Conservation (phyloP, 23 red algal species). For the Gracilaria vermiculophylla region DNA sequence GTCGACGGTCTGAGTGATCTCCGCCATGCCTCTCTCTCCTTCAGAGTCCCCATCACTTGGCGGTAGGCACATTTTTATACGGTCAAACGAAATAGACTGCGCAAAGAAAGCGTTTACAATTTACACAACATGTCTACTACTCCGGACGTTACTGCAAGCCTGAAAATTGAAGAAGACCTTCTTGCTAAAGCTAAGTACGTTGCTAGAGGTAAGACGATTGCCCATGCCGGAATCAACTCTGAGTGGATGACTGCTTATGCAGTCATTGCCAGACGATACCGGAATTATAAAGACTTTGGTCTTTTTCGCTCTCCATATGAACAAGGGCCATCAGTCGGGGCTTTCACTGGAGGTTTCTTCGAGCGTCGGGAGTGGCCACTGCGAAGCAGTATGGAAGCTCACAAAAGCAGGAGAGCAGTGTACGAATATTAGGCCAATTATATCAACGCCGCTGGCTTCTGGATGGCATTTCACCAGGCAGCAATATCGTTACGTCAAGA, state of each 20-base stretch:
- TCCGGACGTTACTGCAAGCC: background rate
- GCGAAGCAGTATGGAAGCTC: background rate
- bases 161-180: background rate
- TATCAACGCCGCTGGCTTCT: background rate
- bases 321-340: background rate
- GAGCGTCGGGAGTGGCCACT: background rate
- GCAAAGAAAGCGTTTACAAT: background rate
- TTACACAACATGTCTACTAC: background rate
- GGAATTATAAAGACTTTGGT: slow-evolving; percentile 4
- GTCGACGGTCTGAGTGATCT: no score
- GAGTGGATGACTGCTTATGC: slow-evolving; percentile 1
- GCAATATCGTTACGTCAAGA: background rate
- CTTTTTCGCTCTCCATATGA: slow-evolving; percentile 16
- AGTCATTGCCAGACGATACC: slow-evolving; percentile 6
- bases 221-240: slow-evolving; percentile 15
- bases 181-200: background rate
- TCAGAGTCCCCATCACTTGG: slow-evolving; percentile 10
- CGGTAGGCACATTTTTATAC: slow-evolving; percentile 36
- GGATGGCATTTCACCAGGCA: slow-evolving; percentile 5
- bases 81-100: slow-evolving; percentile 18
- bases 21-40: slow-evolving; percentile 16
- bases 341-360: slow-evolving; percentile 15
- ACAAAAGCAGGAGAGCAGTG: background rate
- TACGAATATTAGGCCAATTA: background rate
- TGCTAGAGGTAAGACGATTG: background rate